Evolutionary conservation across 2,329 filamentous ascomycete species (phyloP).

Genomic region (Ceratocystis destructans): DNA sequence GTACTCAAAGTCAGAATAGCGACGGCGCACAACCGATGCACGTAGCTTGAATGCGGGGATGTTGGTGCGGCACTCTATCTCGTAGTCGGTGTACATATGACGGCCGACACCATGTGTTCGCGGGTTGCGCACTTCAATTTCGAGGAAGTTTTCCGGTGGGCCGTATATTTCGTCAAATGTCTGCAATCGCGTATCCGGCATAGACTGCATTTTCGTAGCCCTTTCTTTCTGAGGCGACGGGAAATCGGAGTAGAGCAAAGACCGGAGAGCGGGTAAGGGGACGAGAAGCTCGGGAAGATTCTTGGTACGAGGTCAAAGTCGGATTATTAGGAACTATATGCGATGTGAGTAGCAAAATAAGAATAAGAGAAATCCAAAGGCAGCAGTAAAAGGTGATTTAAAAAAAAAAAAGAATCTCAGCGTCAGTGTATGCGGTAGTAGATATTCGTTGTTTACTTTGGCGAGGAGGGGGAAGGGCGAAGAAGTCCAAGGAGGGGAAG

Average conservation of each 20-base stretch:
- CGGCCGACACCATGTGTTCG: constrained; percentile 89
- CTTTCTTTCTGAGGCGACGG: too few species aligned
- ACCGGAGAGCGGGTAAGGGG: not conserved
- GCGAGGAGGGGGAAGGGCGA: not conserved
- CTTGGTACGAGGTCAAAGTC: too few species aligned
- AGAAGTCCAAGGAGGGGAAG: not conserved
- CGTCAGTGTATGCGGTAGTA: not conserved
- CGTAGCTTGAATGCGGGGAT: constrained; percentile 98
- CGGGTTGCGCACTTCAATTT: constrained; percentile 93
- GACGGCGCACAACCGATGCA: constrained; percentile 71
- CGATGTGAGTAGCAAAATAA: not conserved
- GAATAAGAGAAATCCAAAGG: not conserved
- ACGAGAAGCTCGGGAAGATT: too few species aligned
- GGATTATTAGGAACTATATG: not conserved
- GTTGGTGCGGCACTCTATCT: constrained; percentile 95
- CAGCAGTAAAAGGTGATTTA: not conserved
- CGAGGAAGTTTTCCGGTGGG: constrained; percentile 94
- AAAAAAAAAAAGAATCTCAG: not conserved
- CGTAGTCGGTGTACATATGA: constrained; percentile 97
- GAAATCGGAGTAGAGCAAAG: constrained; percentile 16
- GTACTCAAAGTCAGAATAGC: constrained; percentile 97
- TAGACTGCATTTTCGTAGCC: constrained; percentile 45
- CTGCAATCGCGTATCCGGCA: constrained; percentile 68
- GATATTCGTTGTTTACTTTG: not conserved
- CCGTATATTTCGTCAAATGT: constrained; percentile 99